Evolutionary conservation across 1,284 basidiomycete genomes (phyloP).

Genomic region (Apiotrichum montevideense): DNA sequence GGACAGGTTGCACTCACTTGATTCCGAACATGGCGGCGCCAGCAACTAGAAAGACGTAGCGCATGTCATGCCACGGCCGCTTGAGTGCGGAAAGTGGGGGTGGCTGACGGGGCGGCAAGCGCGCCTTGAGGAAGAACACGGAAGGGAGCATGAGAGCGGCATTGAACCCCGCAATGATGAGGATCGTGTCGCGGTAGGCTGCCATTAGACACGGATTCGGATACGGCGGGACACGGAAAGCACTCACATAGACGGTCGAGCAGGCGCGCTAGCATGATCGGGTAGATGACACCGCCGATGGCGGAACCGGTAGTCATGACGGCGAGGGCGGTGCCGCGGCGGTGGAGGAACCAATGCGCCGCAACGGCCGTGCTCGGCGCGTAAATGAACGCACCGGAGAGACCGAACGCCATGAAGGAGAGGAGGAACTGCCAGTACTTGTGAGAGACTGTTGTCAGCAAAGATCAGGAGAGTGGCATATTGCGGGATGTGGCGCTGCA

Average conservation of each 20-base stretch:
- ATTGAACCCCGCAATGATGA: slow-evolving; percentile 20
- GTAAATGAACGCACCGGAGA: slow-evolving; percentile 31
- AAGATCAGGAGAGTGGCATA: too few species aligned
- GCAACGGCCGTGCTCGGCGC: slow-evolving; percentile 36
- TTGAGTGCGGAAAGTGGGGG: slow-evolving; percentile 13
- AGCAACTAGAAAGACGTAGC: slow-evolving; percentile 11
- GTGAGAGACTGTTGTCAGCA: slow-evolving; percentile 21
- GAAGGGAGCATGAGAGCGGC: slow-evolving; percentile 20
- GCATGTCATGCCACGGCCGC: slow-evolving; percentile 13
- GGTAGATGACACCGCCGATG: slow-evolving; percentile 30
- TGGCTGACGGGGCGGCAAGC: slow-evolving; percentile 18
- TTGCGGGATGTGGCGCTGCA: too few species aligned
- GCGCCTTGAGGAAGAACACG: slow-evolving; percentile 22
- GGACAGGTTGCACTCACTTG: slow-evolving; percentile 7
- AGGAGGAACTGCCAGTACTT: slow-evolving; percentile 41
- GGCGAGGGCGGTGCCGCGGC: slow-evolving; percentile 33
- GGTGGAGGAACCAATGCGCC: slow-evolving; percentile 40
- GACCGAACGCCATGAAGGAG: slow-evolving; percentile 31
- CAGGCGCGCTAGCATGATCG: slow-evolving; percentile 16
- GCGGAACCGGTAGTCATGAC: slow-evolving; percentile 37
- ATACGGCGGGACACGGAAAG: neutral
- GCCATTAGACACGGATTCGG: neutral
- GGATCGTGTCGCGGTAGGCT: slow-evolving; percentile 26
- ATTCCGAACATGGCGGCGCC: slow-evolving; percentile 6
- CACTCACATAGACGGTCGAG: slow-evolving; percentile 1